Evolutionary conservation across 495 filamentous ascomycete genomes (phyloP).

Genomic region (Trichoderma gamsii): DNA sequence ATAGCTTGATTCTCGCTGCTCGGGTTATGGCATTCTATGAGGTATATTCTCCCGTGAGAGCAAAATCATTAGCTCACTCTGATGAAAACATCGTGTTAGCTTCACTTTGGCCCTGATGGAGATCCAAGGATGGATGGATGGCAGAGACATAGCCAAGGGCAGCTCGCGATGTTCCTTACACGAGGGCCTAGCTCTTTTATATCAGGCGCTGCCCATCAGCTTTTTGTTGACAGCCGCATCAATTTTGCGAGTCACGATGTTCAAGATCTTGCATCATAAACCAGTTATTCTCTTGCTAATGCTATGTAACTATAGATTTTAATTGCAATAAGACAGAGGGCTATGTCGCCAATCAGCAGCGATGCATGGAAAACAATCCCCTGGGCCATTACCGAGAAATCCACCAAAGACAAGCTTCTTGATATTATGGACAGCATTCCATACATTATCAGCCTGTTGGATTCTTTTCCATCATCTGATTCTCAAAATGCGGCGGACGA

Average conservation of each 20-base stretch:
- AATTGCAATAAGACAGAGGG: neutral
- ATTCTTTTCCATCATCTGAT: neutral
- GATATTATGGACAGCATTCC: slow-evolving; percentile 1
- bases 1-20: neutral
- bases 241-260: neutral
- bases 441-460: neutral
- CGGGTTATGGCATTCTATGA: neutral
- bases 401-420: neutral
- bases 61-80: neutral
- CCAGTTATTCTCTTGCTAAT: neutral
- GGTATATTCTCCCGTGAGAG: neutral
- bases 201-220: neutral
- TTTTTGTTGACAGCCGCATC: neutral
- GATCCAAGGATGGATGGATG: neutral
- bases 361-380: neutral
- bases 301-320: neutral
- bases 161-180: neutral
- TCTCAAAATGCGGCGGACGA: neutral
- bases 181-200: neutral
- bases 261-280: neutral
- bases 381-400: neutral
- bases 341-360: neutral
- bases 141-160: slow-evolving; percentile 4
- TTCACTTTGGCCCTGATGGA: neutral
- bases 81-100: neutral